These are phyloP conservation scores for Cladosporium velox DNA, from an alignment of 2,329 filamentous ascomycete genomes.

Conservation along the genomic window DNA sequence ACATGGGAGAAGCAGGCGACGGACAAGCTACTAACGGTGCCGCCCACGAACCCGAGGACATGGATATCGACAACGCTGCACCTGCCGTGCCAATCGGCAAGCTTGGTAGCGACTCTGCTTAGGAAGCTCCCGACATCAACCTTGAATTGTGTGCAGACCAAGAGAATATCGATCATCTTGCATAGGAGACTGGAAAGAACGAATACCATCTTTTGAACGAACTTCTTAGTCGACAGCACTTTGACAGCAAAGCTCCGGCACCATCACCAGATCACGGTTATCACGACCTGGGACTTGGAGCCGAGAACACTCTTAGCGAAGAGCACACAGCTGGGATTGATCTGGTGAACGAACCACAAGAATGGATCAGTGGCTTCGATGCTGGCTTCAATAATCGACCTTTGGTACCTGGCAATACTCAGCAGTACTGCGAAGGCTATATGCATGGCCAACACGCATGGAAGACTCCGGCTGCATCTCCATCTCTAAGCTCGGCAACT, in stretches of 20 bases:
- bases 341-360: background rate
- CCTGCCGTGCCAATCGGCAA: background rate
- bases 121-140: background rate
- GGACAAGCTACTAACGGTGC: slow-evolving; percentile 29
- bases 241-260: background rate
- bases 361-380: slow-evolving; percentile 12
- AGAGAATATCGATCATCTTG: slow-evolving; percentile 12
- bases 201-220: background rate
- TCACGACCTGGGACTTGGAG: background rate
- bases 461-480: background rate
- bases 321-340: background rate
- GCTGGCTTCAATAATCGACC: background rate
- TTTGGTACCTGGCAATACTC: background rate
- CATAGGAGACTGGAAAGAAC: slow-evolving; percentile 6
- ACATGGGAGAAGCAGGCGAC: slow-evolving; percentile 23
- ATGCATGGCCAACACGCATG: slow-evolving; percentile 8
- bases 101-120: background rate
- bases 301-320: background rate
- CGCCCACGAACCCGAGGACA: slow-evolving; percentile 23
- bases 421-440: background rate
- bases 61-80: slow-evolving; percentile 29
- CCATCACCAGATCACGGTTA: background rate
- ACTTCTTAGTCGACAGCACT: background rate
- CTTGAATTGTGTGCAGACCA: background rate
- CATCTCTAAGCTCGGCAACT: background rate